Percentiles rank a stretch among this genome's conserved stretches.
These are phyloP conservation scores for Takashimella koratensis DNA, from an alignment of 1,284 basidiomycete genomes.

Conservation along the genomic window DNA sequence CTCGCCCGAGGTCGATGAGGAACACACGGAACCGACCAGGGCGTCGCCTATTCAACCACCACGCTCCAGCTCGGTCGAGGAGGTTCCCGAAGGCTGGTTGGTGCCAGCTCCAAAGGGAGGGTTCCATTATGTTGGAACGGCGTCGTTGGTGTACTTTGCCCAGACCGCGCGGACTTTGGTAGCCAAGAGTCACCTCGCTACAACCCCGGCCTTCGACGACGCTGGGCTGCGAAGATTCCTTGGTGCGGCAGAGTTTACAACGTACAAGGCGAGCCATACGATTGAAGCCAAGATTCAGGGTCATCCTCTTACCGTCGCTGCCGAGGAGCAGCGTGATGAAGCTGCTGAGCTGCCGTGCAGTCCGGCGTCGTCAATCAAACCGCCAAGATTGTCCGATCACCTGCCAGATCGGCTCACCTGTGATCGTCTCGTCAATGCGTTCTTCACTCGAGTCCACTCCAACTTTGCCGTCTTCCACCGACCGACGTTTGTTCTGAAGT, in stretches of 20 bases:
- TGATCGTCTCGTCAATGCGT: conserved; percentile 10
- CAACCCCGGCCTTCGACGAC: conserved; percentile 13
- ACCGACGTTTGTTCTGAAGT: conserved; percentile 10
- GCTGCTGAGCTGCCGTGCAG: neutral
- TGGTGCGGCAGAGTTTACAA: conserved; percentile 20
- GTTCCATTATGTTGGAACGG: conserved; percentile 18
- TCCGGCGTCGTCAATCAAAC: neutral
- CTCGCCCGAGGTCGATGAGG: neutral
- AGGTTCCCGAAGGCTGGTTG: conserved; percentile 19
- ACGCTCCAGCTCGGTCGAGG: neutral
- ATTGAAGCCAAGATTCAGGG: conserved; percentile 15
- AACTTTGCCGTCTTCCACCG: conserved; percentile 18
- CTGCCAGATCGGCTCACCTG: conserved; percentile 5
- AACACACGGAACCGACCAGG: neutral
- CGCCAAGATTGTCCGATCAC: neutral
- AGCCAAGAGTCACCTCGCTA: conserved; percentile 10
- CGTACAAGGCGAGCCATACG: conserved; percentile 14
- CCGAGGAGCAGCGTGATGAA: neutral
- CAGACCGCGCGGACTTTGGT: conserved; percentile 10
- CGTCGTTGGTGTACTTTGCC: conserved; percentile 18
- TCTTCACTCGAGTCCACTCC: conserved; percentile 18
- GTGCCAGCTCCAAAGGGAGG: conserved; percentile 19
- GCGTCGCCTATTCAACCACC: neutral
- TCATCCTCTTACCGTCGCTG: conserved; percentile 15
- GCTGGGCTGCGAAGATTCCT: conserved; percentile 12